Base-by-base conservation (phyloP, 169 alveolate genomes). In the Eimeria sp. region DNA sequence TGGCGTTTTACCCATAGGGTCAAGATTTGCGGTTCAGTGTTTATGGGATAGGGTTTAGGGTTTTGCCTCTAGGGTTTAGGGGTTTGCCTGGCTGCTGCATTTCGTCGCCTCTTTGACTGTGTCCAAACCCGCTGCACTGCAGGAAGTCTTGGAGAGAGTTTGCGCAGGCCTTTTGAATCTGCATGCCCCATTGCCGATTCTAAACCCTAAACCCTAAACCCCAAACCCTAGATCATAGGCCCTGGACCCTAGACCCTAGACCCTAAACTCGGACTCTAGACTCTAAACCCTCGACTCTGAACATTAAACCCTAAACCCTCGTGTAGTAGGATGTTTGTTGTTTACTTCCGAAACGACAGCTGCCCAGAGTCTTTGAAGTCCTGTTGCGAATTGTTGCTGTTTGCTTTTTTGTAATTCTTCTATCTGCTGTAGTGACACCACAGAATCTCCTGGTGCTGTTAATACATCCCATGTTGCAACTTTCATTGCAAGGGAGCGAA, bases 351-450 rank as follows among this genome's bases (percentile, higher is more conserved):
- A 94, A 65, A 82, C 78, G 82, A 95, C 86, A 5, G 89, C 65
- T 13, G 67, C 49, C 97, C 97, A 90, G 67, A 97, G 95, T 51
- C 86, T 47, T 73, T 34, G 67, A 25, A 95, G 87, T 4, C 93
- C 73, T 9, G 97, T 86, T 40, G 96, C 91, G 51, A 97, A 91
- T 57, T 63, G 92, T 90, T 95, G 94, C 82, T 98, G 95, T 89
- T 97, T 95, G 40, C 73, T 76, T 30, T 96, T 96, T 95, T 98
- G 97, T 45, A 86, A 95, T 54, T 96, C 95, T 63, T 90, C 95
- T 84, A 98, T 97, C 84, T 96, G 98, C 67, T 97, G 97, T 25
- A 96, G 70, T 49, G 76, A 86, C 89, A 96, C 91, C 25, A 97
- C 96, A 34, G 80, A 73, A 16, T 96, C 98, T 20, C 91, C 92